Percentiles rank a stretch among this genome's conserved stretches.
Evolutionary conservation across 2,329 filamentous ascomycete genomes (phyloP).

Genomic region (Septoria petroselini): DNA sequence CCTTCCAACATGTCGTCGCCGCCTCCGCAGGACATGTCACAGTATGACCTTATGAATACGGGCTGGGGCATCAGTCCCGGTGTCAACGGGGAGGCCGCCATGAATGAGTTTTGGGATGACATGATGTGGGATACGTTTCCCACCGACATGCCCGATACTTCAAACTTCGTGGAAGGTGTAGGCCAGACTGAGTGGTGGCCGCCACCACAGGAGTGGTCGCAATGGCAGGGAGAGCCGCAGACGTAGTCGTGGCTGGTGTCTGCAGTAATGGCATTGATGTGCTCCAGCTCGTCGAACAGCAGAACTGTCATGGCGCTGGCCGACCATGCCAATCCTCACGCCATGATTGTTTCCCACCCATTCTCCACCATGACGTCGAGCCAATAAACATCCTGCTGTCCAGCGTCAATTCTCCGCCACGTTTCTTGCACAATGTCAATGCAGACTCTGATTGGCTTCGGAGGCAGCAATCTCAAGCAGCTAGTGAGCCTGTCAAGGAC

Average conservation of each 20-base stretch:
- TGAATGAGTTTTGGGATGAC: constrained; percentile 27
- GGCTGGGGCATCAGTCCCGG: constrained; percentile 14
- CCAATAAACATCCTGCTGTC: constrained; percentile 51
- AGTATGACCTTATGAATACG: constrained; percentile 4
- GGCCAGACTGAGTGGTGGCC: constrained; percentile 22
- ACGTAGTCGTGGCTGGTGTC: too few species aligned
- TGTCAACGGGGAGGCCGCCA: constrained; percentile 15
- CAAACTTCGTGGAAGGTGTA: constrained; percentile 13
- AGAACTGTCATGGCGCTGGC: not conserved
- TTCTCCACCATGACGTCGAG: constrained; percentile 59
- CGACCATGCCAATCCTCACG: constrained; percentile 30
- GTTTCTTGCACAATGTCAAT: constrained; percentile 53
- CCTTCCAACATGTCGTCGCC: not conserved
- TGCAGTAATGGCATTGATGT: too few species aligned
- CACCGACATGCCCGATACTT: constrained; percentile 16
- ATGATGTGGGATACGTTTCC: constrained; percentile 33
- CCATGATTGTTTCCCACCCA: constrained; percentile 57
- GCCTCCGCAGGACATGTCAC: not conserved
- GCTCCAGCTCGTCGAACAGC: too few species aligned
- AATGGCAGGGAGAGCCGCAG: constrained; percentile 14
- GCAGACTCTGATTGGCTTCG: constrained; percentile 52
- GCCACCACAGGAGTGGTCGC: constrained; percentile 21
- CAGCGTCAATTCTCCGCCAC: constrained; percentile 52
- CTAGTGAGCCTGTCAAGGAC: constrained; percentile 21
- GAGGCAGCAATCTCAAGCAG: constrained; percentile 41